Percentiles rank a stretch among this genome's conserved stretches.
These are phyloP conservation scores for Solanum bulbocastanum DNA, from an alignment of 257 asterid species.

Conservation along the genomic window DNA sequence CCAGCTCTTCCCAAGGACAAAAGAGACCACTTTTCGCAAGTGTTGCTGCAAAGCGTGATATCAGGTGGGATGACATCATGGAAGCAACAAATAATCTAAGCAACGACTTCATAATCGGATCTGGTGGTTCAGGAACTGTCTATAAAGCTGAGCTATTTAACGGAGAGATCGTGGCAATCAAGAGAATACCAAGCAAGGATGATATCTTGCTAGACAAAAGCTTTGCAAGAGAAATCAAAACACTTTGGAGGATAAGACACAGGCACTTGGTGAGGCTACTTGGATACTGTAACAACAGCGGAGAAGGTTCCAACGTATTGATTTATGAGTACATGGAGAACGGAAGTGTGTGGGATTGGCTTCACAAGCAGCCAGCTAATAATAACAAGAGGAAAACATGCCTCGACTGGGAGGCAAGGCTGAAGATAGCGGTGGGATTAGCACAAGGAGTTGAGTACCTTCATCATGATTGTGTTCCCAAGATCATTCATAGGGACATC, in stretches of 20 bases:
- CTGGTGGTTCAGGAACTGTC: slow-evolving; percentile 80
- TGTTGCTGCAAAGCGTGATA: slow-evolving; percentile 35
- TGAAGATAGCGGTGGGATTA: slow-evolving; percentile 76
- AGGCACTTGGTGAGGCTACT: slow-evolving; percentile 74
- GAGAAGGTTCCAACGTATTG: slow-evolving; percentile 57
- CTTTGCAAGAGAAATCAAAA: slow-evolving; percentile 80
- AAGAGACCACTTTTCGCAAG: slow-evolving; percentile 47
- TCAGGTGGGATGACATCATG: slow-evolving; percentile 82
- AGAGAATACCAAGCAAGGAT: slow-evolving; percentile 59
- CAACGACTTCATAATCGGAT: slow-evolving; percentile 67
- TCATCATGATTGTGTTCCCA: slow-evolving; percentile 89
- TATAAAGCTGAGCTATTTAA: slow-evolving; percentile 62
- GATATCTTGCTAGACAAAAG: slow-evolving; percentile 64
- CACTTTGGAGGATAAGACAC: slow-evolving; percentile 81
- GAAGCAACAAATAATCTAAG: slow-evolving; percentile 84
- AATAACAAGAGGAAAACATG: slow-evolving; percentile 34
- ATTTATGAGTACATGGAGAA: slow-evolving; percentile 94
- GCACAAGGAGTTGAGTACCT: slow-evolving; percentile 91
- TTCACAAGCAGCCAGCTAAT: slow-evolving; percentile 43
- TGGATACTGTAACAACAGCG: slow-evolving; percentile 65
- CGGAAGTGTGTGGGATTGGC: slow-evolving; percentile 89
- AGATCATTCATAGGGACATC: slow-evolving; percentile 82
- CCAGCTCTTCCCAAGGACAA: slow-evolving; percentile 64
- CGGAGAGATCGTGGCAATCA: slow-evolving; percentile 75
- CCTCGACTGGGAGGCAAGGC: slow-evolving; percentile 64